These are phyloP conservation scores for Solanum ahanhuiri DNA, from an alignment of 257 asterid species.

Conservation along the genomic window DNA sequence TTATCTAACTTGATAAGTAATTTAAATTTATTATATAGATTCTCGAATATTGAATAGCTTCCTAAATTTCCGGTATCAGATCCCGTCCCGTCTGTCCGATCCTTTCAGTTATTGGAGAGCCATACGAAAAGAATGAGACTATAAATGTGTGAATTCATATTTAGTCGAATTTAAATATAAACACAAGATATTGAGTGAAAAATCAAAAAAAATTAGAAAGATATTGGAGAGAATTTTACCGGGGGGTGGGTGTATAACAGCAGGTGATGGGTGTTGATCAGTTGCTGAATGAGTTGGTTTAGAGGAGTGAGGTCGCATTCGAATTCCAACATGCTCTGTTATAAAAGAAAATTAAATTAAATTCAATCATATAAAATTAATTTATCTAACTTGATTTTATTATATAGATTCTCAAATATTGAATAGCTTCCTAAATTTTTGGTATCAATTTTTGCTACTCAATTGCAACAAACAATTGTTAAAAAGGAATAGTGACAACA, in stretches of 20 bases:
- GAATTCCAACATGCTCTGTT: neutral
- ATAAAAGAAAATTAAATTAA: neutral
- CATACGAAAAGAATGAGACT: neutral
- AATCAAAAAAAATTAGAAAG: neutral
- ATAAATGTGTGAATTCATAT: neutral
- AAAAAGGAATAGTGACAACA: no score
- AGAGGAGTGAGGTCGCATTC: neutral
- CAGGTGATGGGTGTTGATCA: neutral
- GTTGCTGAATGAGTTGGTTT: neutral
- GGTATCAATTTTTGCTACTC: no score
- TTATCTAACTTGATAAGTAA: neutral
- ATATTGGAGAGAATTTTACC: neutral
- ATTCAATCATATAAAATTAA: neutral
- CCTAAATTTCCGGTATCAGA: no score
- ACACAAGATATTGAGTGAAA: rapidly evolving
- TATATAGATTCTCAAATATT: no score
- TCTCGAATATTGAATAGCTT: no score
- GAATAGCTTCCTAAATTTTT: no score
- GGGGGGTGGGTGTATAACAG: neutral
- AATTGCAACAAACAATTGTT: no score
- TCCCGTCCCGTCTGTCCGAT: no score
- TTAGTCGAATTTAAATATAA: neutral
- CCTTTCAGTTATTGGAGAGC: no score
- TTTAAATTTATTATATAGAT: no score
- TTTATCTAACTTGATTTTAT: neutral